phyloP scores from a whole-genome alignment of 768 basidiomycete species.

The Suillus cothurnatus region DNA sequence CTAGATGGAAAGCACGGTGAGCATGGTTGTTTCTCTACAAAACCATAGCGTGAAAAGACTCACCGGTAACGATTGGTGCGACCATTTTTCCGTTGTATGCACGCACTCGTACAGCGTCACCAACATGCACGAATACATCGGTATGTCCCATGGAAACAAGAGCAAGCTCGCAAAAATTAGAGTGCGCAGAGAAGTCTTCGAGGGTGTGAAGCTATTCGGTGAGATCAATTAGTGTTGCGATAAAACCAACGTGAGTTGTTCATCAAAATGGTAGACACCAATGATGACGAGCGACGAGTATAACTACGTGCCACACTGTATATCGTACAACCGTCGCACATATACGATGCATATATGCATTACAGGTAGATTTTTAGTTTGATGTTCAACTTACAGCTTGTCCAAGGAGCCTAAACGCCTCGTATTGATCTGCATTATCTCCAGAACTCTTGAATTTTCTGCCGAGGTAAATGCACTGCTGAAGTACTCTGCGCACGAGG shows the following conservation, averaged over 20 bases:
- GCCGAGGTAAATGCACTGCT: conserved; percentile 79
- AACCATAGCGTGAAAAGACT: background rate
- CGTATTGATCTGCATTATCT: conserved; percentile 70
- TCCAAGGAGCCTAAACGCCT: conserved; percentile 81
- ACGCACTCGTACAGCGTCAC: conserved; percentile 73
- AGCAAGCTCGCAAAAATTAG: conserved; percentile 86
- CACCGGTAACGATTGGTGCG: conserved; percentile 80
- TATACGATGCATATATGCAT: background rate
- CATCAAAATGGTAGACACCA: background rate
- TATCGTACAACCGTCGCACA: conserved; percentile 14
- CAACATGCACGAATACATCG: conserved; percentile 86
- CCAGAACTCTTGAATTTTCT: conserved; percentile 59
- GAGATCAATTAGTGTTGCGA: conserved; percentile 1
- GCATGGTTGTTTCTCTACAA: background rate
- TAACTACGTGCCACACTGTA: background rate
- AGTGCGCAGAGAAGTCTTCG: conserved; percentile 89
- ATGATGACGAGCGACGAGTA: background rate
- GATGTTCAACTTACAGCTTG: conserved; percentile 49
- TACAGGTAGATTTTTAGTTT: background rate
- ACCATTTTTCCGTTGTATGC: conserved; percentile 76
- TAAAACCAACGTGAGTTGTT: background rate
- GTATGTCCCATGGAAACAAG: conserved; percentile 73
- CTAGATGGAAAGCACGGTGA: conserved; percentile 27
- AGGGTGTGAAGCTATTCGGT: conserved; percentile 65
- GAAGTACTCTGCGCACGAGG: conserved; percentile 71